Evolutionary conservation across 1,284 basidiomycete species (phyloP), one percentile per base, ranked within the genome.

Genomic region (Heterobasidion occidentale): DNA sequence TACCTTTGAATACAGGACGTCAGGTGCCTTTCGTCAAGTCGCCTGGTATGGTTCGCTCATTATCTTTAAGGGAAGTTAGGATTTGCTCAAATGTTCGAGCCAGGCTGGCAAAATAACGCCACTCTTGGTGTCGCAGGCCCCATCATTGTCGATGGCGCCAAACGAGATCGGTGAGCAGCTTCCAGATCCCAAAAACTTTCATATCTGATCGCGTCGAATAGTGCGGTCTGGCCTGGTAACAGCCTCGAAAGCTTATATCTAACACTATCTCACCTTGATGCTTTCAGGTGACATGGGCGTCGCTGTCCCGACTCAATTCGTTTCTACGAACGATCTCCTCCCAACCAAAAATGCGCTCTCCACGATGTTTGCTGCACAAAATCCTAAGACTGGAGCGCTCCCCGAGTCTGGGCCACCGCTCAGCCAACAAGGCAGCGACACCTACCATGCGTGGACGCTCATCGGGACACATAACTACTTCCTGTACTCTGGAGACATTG

Each of bases 131-230:
- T 82, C 15, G 79, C 78, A 7, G 78, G 80, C 0, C 81, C 81
- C 4, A 82, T 84, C 51, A 82, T 84, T 51, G 81, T 84, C 6
- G 81, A 84, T 58, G 81, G 81, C 33, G 81, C 80, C 3, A 84
- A 84, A 63, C 75, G 81, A 8, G 81, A 83, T 61, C 71, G 80
- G 78, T 78, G 52, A 59, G 70, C 59, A 5, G 20, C 19, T 36
- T 8, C 14, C n/a, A 11, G 15, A 7, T 15, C 9, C 20, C 17
- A 51, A 4, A 48, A 15, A 52, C 33, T 19, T 33, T 15, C 15
- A 27, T 7, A 17, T 54, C 36, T 19, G 20, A 44, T 58, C 38
- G 20, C 11, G 12, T 14, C 14, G 1, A 19, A 19, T 53, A 79
- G 78, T n/a, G 78, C 79, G 20, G 79, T 81, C 15, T 82, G 80